Evolutionary conservation across 2,329 filamentous ascomycete genomes (phyloP).

Genomic region (Botryotinia convoluta): DNA sequence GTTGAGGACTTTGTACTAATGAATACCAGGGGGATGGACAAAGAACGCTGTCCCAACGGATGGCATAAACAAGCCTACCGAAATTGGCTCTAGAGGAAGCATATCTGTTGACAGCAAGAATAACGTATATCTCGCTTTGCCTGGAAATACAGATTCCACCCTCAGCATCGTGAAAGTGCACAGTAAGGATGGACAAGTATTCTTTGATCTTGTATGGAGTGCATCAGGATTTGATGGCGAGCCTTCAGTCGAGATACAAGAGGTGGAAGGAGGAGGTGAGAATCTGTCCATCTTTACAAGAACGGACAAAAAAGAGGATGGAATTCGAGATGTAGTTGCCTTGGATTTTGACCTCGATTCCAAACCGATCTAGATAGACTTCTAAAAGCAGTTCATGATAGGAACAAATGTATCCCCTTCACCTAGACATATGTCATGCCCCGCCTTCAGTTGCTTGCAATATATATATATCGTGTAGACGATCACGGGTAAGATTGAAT

Average conservation of each 20-base stretch:
- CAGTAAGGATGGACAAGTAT: constrained; percentile 14
- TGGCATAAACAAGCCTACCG: constrained; percentile 24
- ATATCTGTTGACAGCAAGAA: constrained; percentile 27
- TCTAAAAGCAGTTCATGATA: background rate
- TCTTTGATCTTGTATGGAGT: constrained; percentile 26
- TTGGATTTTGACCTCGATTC: constrained; percentile 25
- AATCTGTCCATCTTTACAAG: constrained; percentile 32
- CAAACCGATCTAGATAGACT: background rate
- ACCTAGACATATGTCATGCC: background rate
- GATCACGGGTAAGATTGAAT: background rate
- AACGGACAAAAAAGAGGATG: constrained; percentile 16
- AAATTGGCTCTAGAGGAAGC: constrained; percentile 29
- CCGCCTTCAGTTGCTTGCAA: background rate
- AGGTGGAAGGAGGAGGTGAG: constrained; percentile 24
- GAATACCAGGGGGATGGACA: constrained; percentile 26
- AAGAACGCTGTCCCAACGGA: constrained; percentile 20
- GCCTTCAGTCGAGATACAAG: constrained; percentile 30
- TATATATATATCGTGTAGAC: background rate
- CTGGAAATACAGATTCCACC: constrained; percentile 30
- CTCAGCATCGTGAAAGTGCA: constrained; percentile 26
- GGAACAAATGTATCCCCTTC: background rate
- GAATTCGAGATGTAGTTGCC: constrained; percentile 26
- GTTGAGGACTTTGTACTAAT: constrained; percentile 8
- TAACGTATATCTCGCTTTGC: constrained; percentile 27
- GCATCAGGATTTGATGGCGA: constrained; percentile 32